A percentile compares a stretch with the other conserved stretches of the same genome.
Conservation (phyloP, 805 yeast species). For the Candida patagonica region DNA sequence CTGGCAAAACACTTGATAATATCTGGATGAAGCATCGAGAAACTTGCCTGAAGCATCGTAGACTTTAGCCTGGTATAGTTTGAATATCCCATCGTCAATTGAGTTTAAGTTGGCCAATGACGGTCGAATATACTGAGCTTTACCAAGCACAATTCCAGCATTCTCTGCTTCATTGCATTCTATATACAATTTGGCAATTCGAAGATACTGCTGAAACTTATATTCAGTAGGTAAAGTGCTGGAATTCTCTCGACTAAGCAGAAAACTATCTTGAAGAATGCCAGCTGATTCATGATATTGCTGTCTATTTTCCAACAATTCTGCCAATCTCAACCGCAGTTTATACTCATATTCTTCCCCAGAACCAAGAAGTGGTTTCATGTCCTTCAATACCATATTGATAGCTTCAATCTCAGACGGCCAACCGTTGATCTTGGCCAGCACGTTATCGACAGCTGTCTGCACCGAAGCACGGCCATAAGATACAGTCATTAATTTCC, state of each 20-base stretch:
- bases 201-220: slow-evolving; percentile 18
- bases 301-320: slow-evolving; percentile 14
- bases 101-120: slow-evolving; percentile 10
- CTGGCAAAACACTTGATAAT: slow-evolving; percentile 21
- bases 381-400: not conserved
- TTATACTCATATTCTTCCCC: slow-evolving; percentile 20
- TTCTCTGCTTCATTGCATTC: slow-evolving; percentile 21
- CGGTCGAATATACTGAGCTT: slow-evolving; percentile 20
- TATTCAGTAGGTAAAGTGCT: slow-evolving; percentile 15
- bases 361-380: slow-evolving; percentile 14
- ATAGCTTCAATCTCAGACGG: not conserved
- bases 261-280: slow-evolving; percentile 18
- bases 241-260: slow-evolving; percentile 3
- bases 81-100: slow-evolving; percentile 18
- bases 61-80: slow-evolving; percentile 26
- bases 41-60: slow-evolving; percentile 22
- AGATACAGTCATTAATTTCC: not conserved
- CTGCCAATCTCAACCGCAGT: slow-evolving; percentile 21
- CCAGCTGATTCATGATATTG: slow-evolving; percentile 19
- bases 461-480: not conserved
- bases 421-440: slow-evolving; percentile 9
- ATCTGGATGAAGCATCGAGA: slow-evolving; percentile 25
- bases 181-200: slow-evolving; percentile 21
- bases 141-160: slow-evolving; percentile 21
- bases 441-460: slow-evolving; percentile 11